Evolutionary conservation across 805 yeast genomes (phyloP), one percentile per base, ranked within the genome.

Genomic region (Cyberlindnera saturnus): DNA sequence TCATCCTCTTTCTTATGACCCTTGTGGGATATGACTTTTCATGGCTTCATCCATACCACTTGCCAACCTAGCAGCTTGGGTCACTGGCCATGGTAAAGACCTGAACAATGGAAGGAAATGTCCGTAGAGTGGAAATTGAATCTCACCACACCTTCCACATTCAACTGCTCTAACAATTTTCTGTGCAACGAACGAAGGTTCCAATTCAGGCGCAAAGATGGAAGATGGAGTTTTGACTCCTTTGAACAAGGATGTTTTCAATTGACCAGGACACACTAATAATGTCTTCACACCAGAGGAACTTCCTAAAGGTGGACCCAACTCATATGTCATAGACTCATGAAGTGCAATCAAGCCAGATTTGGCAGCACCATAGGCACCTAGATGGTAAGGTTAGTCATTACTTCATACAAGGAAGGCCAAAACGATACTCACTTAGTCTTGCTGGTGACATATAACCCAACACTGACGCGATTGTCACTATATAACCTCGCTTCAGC

Each of bases 381-480:
- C 38, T 35, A 15, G 18, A 28, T 18, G 28, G 28, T 23, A 9
- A 23, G 36, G 14, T 13, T 13, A 23, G 28, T 23, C 11, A 9
- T 23, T 23, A 4, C 3, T 23, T 13, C 28, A 23, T 11, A 23
- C 10, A 23, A 23, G 11, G 6, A 29, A 19, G 6, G 35, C 14
- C 20, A 38, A 16, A 14, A 17, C 5, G 4, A 6, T 7, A 38
- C 41, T 32, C 29, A 47, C 67, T 68, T 44, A 87, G 69, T 18
- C 83, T 70, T 9, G 95, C 90, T 0, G 97, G 97, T 0, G 93
- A 74, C 70, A 86, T 73, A 49, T 82, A 81, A 0, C 96, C 97
- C 42, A 91, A 67, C 0, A 86, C 89, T 0, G 96, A 87, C 0
- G 95, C 87, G 33, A 91, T 69, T 3, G 89, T 86, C 29, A 90